These are phyloP conservation scores for Sanguinoderma infundibulare DNA, from an alignment of 1,284 basidiomycete species.

Conservation along the genomic window DNA sequence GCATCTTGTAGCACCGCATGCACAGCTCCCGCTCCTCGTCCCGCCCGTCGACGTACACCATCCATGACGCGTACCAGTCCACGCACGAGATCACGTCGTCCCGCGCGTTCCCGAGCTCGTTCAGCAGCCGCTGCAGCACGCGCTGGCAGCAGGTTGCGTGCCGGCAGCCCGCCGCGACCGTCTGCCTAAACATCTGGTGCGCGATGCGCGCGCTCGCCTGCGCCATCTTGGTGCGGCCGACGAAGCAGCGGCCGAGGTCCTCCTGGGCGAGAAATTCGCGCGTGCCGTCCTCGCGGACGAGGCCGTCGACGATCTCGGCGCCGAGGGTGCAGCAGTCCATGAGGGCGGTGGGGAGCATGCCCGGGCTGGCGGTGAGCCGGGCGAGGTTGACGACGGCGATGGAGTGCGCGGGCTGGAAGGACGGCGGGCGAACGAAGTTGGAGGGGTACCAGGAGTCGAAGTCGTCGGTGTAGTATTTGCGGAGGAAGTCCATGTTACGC, in stretches of 20 bases:
- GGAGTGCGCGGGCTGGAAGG: conserved; percentile 13
- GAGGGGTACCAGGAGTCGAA: conserved; percentile 20
- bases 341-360: conserved; percentile 23
- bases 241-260: conserved; percentile 25
- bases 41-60: conserved; percentile 21
- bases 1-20: conserved; percentile 23
- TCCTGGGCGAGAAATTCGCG: conserved; percentile 19
- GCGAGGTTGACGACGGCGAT: conserved; percentile 27
- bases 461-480: conserved; percentile 18
- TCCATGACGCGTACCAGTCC: conserved; percentile 25
- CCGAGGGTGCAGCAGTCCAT: conserved; percentile 26
- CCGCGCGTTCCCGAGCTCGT: conserved; percentile 32
- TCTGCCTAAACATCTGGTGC: conserved; percentile 24
- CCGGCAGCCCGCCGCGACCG: conserved; percentile 14
- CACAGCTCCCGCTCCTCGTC: conserved; percentile 24
- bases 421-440: conserved; percentile 14
- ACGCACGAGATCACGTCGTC: conserved; percentile 26
- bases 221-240: conserved; percentile 22
- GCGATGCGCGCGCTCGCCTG: conserved; percentile 26
- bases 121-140: conserved; percentile 25
- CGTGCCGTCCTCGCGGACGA: conserved; percentile 17
- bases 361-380: conserved; percentile 7
- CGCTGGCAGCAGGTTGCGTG: conserved; percentile 19
- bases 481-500: conserved; percentile 16
- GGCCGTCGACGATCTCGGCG: conserved; percentile 17